phyloP scores from a whole-genome alignment of 345 rosid genomes.

The Viola odorata region DNA sequence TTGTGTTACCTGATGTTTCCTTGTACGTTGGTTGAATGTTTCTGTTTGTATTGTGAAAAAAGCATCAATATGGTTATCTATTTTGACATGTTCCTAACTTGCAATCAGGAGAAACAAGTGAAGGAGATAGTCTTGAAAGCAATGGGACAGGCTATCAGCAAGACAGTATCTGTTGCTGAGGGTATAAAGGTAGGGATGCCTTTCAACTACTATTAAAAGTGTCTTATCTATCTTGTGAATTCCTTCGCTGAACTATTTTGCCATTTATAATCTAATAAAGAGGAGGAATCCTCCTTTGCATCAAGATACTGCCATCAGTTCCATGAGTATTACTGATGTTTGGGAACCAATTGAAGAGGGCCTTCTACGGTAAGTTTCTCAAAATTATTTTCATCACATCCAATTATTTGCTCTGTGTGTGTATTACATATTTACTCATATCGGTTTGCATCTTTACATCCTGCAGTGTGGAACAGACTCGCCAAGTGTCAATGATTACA shows the following conservation, averaged over 20 bases:
- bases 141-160: slow-evolving; percentile 94
- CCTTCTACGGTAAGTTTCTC: slow-evolving; percentile 64
- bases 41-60: too few relatives aligned
- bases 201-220: neutral
- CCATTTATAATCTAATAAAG: slow-evolving; percentile 35
- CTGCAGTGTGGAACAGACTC: slow-evolving; percentile 91
- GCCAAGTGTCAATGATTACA: slow-evolving; percentile 91
- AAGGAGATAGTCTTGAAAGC: slow-evolving; percentile 80
- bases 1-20: too few relatives aligned
- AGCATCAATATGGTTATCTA: too few relatives aligned
- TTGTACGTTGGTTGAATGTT: too few relatives aligned
- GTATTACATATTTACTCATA: neutral
- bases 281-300: slow-evolving; percentile 66
- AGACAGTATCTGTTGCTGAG: slow-evolving; percentile 79
- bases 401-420: neutral
- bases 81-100: too few relatives aligned
- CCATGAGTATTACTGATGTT: slow-evolving; percentile 84
- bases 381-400: slow-evolving; percentile 2
- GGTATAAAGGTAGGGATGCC: slow-evolving; percentile 53
- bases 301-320: slow-evolving; percentile 85
- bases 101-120: slow-evolving; percentile 52
- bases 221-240: neutral
- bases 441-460: neutral
- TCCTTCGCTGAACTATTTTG: neutral
- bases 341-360: slow-evolving; percentile 99